phyloP scores from a whole-genome alignment of 805 yeast species.

The Ogataea ganodermae region DNA sequence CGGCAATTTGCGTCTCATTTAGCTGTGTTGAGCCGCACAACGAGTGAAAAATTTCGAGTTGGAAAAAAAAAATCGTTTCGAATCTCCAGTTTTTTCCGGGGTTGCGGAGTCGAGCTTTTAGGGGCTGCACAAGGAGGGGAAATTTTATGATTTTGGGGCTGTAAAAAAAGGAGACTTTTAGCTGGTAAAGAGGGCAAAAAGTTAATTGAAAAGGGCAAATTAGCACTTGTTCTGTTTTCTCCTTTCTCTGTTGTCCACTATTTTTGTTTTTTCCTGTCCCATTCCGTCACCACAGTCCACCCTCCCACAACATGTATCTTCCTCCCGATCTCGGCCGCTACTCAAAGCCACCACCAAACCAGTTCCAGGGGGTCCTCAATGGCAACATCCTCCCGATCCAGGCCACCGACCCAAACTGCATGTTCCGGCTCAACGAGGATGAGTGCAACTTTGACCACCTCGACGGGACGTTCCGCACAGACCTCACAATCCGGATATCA shows the following conservation, averaged over 20 bases:
- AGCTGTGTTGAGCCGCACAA: constrained; percentile 3
- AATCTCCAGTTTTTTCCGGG: constrained; percentile 2
- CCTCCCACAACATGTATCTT: constrained; percentile 30
- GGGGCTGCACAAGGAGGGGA: constrained; percentile 3
- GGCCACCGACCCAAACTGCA: constrained; percentile 37
- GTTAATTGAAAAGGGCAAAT: neutral
- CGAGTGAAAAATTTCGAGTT: neutral
- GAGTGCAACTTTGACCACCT: constrained; percentile 36
- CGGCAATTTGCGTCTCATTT: neutral
- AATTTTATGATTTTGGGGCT: constrained; percentile 1
- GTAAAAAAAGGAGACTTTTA: neutral
- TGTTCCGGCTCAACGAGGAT: constrained; percentile 31
- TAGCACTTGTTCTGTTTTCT: neutral
- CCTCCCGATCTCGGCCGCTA: constrained; percentile 34
- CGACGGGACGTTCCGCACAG: constrained; percentile 36
- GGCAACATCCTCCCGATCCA: constrained; percentile 36
- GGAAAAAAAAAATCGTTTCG: neutral
- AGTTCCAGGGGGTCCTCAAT: constrained; percentile 32
- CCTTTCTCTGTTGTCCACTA: too few species aligned
- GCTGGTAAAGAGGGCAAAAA: too few species aligned
- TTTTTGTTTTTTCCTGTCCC: neutral
- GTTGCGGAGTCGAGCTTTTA: constrained; percentile 7
- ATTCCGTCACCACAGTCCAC: neutral
- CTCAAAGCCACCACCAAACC: constrained; percentile 27
- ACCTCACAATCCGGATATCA: constrained; percentile 36